Base-by-base conservation (phyloP, 345 rosid genomes). In the Aethionema arabicum region DNA sequence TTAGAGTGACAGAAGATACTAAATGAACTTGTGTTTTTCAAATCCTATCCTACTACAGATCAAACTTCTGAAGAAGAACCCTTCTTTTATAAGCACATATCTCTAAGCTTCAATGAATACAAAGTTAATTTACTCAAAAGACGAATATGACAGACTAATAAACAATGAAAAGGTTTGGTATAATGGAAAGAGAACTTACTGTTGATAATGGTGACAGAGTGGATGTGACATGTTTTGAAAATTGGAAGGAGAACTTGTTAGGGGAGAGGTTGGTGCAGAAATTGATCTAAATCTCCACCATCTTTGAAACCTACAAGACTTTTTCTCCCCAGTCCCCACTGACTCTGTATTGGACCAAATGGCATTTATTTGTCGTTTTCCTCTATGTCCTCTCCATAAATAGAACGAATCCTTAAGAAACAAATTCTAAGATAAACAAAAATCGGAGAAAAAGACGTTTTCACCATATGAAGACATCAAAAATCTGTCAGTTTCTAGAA, bases 261-360 rank as follows among this genome's bases (percentile, higher is more conserved):
- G 69, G 32, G 69, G 74, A 70, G 69, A 63, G 69, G 68, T 70
- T 70, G 74, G 69, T 70, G 59, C 52, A 68, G 61, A 52, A 64
- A 53, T 30, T 61, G 61, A 68, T 48, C 74, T 70, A 62, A 56
- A 70, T 70, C 48, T 63, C 68, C 58, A 69, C 74, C 74, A 69
- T 69, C 68, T 69, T 63, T 56, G 64, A 56, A 63, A 70, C 59
- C 69, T 70, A 40, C 74, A 56, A 56, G 74, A 56, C 69, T 70
- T 69, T 52, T 21, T 53, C n/a, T 30, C 45, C 32, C 43, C 55
- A 68, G 8, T 30, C 45, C 32, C 43, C 55, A 68, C 39, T 59
- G 72, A 38, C 38, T 43, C 53, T 40, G 31, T 39, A 62, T 61
- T 69, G 63, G 74, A 62, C 68, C 74, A 62, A 40, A 48, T 62